Evolutionary conservation across 2,329 filamentous ascomycete genomes (phyloP).

Genomic region (Teratosphaeria gauchensis): DNA sequence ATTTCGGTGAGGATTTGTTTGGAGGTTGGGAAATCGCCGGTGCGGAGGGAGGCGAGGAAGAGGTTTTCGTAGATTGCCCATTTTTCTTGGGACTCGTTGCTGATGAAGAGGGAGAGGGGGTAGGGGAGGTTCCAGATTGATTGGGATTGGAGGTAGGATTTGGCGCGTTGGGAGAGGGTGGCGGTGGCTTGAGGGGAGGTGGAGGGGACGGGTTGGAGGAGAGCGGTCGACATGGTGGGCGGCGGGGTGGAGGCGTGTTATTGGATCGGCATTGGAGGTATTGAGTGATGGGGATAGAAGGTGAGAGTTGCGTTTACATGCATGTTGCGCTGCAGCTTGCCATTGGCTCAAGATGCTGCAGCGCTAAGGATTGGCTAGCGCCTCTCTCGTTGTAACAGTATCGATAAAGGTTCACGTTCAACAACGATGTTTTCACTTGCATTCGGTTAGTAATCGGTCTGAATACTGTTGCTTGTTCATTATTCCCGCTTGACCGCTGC

Average conservation of each 20-base stretch:
- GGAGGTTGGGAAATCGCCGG: conserved; percentile 71
- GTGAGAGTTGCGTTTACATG: background rate
- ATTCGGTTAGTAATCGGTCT: too few relatives aligned
- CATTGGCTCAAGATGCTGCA: background rate
- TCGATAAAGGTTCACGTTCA: too few relatives aligned
- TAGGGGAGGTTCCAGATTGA: conserved; percentile 33
- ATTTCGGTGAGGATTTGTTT: conserved; percentile 66
- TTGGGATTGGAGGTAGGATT: conserved; percentile 28
- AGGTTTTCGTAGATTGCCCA: conserved; percentile 86
- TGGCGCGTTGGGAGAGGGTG: conserved; percentile 39
- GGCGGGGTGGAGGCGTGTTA: background rate
- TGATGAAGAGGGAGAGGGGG: conserved; percentile 42
- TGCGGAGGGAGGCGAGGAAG: conserved; percentile 71
- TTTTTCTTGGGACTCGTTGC: conserved; percentile 62
- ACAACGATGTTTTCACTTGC: too few relatives aligned
- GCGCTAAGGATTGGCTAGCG: background rate
- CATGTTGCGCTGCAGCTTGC: background rate
- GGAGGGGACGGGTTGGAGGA: conserved; percentile 28
- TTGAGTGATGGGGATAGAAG: background rate
- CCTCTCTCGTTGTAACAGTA: background rate
- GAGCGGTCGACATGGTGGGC: conserved; percentile 9
- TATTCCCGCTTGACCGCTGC: too few relatives aligned
- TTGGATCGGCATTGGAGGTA: background rate
- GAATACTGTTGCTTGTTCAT: too few relatives aligned
- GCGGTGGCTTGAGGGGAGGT: conserved; percentile 32